Percentiles rank a stretch among this genome's conserved stretches.
These are phyloP conservation scores for Meredithiella fracta DNA, from an alignment of 2,329 filamentous ascomycete genomes.

Conservation along the genomic window DNA sequence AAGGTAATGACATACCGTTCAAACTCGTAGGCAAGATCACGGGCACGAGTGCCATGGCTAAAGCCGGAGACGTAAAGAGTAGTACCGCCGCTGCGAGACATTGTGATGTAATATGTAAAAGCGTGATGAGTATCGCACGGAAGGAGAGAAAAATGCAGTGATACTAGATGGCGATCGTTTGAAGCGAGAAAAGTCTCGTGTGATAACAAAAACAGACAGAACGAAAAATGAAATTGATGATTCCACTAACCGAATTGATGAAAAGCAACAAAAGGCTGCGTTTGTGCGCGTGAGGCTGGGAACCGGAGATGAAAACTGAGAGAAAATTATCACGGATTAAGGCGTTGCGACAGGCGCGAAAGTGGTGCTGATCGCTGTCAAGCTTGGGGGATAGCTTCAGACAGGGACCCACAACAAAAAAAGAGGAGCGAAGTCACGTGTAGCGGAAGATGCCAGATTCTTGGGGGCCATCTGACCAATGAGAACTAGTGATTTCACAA, in stretches of 20 bases:
- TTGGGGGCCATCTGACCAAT: background rate
- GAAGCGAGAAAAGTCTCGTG: background rate
- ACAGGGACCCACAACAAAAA: constrained; percentile 4
- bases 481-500: background rate
- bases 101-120: constrained; percentile 27
- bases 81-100: constrained; percentile 74
- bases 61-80: constrained; percentile 99
- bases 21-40: constrained; percentile 99
- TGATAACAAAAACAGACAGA: constrained; percentile 2
- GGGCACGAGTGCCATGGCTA: constrained; percentile 93
- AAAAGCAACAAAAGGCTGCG: constrained; percentile 14
- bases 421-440: constrained; percentile 8
- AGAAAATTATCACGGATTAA: no score
- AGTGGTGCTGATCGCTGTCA: background rate
- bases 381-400: no score
- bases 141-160: constrained; percentile 5
- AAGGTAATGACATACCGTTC: constrained; percentile 79
- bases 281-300: constrained; percentile 14
- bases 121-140: constrained; percentile 2
- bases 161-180: background rate
- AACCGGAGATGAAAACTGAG: constrained; percentile 6
- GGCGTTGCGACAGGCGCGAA: no score
- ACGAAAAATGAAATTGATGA: constrained; percentile 1
- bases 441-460: constrained; percentile 2
- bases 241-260: background rate